Base-by-base conservation (phyloP, 1,139 yeast species). In the Hansenula sp. region DNA sequence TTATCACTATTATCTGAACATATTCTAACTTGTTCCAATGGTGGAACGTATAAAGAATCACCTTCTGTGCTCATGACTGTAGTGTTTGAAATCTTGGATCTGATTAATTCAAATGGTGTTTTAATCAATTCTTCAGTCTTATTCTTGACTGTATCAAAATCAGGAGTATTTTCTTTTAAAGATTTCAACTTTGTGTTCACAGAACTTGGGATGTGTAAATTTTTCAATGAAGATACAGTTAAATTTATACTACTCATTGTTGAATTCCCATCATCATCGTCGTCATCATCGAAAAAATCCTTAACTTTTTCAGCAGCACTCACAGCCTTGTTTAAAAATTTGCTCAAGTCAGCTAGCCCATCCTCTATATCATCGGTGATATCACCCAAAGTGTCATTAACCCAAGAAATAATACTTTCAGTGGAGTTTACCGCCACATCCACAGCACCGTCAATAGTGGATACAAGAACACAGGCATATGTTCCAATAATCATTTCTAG, bases 401-500 rank as follows among this genome's bases (percentile, higher is more conserved):
- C 84, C 26, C 71, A 67, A 9, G 61, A 56, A 5, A 88, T 68
- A 2, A 86, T 65, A 2, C 73, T 59, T 51, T 82, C 86, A 0
- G 94, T 78, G 0, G 89, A 76, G 55, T 87, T 86, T 2, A 84
- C 60, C 0, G 95, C 95, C 32, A 79, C 77, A 47, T 79, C 79
- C 1, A 83, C 82, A 0, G 87, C 73, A 2, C 92, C 87, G 49
- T 77, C 79, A 9, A 89, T 66, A 0, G 90, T 75, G 6, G 94
- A 82, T 0, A 85, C 78, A 7, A 88, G 60, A 20, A 92, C 66
- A 62, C 98, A 92, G 0, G 86, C 80, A 60, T 85, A 86, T 0
- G 97, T 90, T 0, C 97, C 97, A 9, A 89, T 62, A 39, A 84
- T 74, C 47, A 90, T 54, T 32, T 87, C 89, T 14, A 92, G 62